Percentiles rank a stretch among this genome's conserved stretches.
These are phyloP conservation scores for Carex littledalei DNA, from an alignment of 176 grass and related monocot species.

Conservation along the genomic window DNA sequence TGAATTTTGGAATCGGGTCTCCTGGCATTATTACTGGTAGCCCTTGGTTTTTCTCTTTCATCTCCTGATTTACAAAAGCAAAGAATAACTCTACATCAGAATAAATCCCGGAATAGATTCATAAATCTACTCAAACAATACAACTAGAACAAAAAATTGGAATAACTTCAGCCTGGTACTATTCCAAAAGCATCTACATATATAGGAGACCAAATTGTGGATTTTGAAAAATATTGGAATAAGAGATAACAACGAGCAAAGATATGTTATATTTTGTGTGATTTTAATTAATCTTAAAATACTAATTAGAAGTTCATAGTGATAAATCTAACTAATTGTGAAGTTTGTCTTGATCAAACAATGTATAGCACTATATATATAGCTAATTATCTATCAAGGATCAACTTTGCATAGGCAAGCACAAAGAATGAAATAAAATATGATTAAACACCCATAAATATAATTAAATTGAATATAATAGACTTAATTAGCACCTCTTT, in stretches of 20 bases:
- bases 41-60: slow-evolving; percentile 39
- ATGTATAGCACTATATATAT: background rate
- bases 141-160: background rate
- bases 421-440: background rate
- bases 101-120: background rate
- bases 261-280: background rate
- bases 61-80: slow-evolving; percentile 35
- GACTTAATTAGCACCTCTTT: slow-evolving; percentile 33
- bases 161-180: background rate
- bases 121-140: background rate
- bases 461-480: background rate
- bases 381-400: background rate
- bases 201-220: background rate
- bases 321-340: background rate
- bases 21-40: slow-evolving; percentile 90
- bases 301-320: background rate
- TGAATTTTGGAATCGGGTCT: slow-evolving; percentile 70
- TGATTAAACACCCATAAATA: background rate
- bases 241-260: background rate
- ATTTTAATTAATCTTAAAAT: background rate
- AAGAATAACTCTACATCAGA: background rate
- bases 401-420: background rate
- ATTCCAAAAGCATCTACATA: background rate
- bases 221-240: background rate
- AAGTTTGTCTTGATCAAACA: background rate